These are phyloP conservation scores for Eurotiales sp. DNA, from an alignment of 2,329 filamentous ascomycete species.

Conservation along the genomic window DNA sequence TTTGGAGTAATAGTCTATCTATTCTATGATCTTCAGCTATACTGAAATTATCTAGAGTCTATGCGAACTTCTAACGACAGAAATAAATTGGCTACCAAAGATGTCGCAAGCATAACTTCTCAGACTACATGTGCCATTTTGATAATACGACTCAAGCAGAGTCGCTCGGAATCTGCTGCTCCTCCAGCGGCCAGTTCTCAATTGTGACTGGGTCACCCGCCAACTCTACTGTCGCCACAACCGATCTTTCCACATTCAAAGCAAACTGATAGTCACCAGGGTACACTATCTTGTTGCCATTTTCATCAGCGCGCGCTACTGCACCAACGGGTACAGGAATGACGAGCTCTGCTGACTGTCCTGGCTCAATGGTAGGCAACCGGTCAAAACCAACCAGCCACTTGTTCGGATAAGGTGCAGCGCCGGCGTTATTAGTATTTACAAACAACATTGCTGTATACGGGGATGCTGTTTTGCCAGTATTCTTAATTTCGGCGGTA, in stretches of 20 bases:
- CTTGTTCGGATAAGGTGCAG: constrained; percentile 40
- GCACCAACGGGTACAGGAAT: constrained; percentile 38
- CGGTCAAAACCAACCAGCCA: constrained; percentile 40
- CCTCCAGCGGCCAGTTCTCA: constrained; percentile 52
- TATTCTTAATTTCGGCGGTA: constrained; percentile 34
- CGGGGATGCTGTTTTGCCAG: constrained; percentile 33
- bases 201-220: constrained; percentile 30
- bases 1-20: no score
- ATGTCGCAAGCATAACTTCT: no score
- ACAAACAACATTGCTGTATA: constrained; percentile 41
- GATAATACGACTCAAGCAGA: no score
- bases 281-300: constrained; percentile 38
- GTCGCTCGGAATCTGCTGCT: constrained; percentile 53
- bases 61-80: no score
- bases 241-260: constrained; percentile 38
- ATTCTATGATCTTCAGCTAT: no score
- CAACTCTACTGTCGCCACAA: constrained; percentile 30
- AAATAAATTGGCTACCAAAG: no score
- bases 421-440: constrained; percentile 34
- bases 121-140: no score
- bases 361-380: constrained; percentile 24
- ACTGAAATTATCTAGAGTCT: no score
- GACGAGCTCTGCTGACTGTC: constrained; percentile 22
- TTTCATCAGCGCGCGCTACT: constrained; percentile 34
- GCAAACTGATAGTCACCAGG: constrained; percentile 41